A percentile compares a stretch with the other conserved stretches of the same genome.
These are phyloP conservation scores for Sequoiadendron giganteum DNA, from an alignment of 75 land plant genomes.

Conservation along the genomic window DNA sequence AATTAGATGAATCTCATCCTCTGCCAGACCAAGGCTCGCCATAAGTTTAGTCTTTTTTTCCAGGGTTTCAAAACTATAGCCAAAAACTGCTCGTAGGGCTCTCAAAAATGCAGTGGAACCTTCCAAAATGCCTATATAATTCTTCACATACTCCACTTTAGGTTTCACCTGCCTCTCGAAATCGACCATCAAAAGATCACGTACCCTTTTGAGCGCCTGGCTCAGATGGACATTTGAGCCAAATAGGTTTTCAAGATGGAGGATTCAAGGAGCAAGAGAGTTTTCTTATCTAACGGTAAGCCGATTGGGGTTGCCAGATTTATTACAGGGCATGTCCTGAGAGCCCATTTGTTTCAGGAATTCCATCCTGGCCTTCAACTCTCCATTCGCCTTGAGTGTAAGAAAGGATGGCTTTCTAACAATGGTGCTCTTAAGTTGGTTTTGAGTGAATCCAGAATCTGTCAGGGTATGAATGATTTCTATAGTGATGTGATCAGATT, in stretches of 20 bases:
- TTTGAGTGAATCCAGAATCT: too few relatives aligned
- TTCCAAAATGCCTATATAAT: background rate
- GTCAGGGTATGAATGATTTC: too few relatives aligned
- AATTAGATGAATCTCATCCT: slow-evolving; percentile 19
- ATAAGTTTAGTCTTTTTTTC: slow-evolving; percentile 23
- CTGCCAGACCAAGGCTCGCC: slow-evolving; percentile 28
- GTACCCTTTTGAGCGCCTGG: background rate
- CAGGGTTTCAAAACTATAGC: slow-evolving; percentile 21
- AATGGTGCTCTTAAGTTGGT: too few relatives aligned
- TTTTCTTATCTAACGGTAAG: background rate
- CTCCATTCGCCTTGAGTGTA: too few relatives aligned
- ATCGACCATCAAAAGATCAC: background rate
- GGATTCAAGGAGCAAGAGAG: slow-evolving; percentile 13
- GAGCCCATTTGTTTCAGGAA: slow-evolving; percentile 20
- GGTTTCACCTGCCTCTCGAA: background rate
- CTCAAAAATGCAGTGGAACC: background rate
- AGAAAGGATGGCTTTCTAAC: too few relatives aligned
- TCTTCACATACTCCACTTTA: background rate
- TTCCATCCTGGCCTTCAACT: slow-evolving; percentile 14
- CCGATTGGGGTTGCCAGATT: slow-evolving; percentile 18
- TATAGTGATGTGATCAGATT: too few relatives aligned
- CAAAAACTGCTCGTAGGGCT: background rate
- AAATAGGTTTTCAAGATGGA: slow-evolving; percentile 18
- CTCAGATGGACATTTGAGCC: background rate
- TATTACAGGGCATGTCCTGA: slow-evolving; percentile 13